Conservation (phyloP, 1,139 yeast genomes). For the Geotrichum phurueaensis region DNA sequence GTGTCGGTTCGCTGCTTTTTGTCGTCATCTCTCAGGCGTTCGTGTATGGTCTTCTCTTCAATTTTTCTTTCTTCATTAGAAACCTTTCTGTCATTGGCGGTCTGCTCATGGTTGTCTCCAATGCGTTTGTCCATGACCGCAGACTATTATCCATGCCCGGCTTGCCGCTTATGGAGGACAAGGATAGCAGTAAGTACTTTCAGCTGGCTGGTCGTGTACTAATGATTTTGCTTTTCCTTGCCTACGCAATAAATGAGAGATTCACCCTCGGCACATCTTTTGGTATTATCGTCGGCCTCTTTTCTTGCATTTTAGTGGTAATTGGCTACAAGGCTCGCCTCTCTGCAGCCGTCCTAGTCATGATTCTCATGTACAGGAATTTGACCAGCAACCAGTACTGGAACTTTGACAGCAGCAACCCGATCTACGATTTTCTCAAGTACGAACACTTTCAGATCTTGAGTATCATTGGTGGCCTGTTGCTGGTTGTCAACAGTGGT, state of each 20-base stretch:
- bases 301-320: slow-evolving; percentile 71
- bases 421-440: slow-evolving; percentile 82
- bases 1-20: slow-evolving; percentile 62
- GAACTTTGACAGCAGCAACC: slow-evolving; percentile 63
- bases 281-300: slow-evolving; percentile 64
- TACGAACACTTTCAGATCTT: slow-evolving; percentile 94
- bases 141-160: slow-evolving; percentile 77
- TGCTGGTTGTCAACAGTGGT: slow-evolving; percentile 88
- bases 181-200: slow-evolving; percentile 78
- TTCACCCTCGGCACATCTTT: slow-evolving; percentile 66
- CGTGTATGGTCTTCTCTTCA: slow-evolving; percentile 81
- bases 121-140: slow-evolving; percentile 77
- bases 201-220: slow-evolving; percentile 84
- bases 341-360: slow-evolving; percentile 74
- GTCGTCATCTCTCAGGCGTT: slow-evolving; percentile 83
- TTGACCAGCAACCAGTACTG: slow-evolving; percentile 83
- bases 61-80: slow-evolving; percentile 74
- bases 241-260: slow-evolving; percentile 72
- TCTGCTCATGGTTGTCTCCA: slow-evolving; percentile 78
- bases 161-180: slow-evolving; percentile 76
- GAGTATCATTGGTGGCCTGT: slow-evolving; percentile 89
- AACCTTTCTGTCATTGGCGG: slow-evolving; percentile 93
- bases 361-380: slow-evolving; percentile 70
- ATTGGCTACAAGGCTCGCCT: slow-evolving; percentile 92
- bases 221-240: slow-evolving; percentile 76